Base-by-base conservation (phyloP, 495 filamentous ascomycete species). In the Penicillium malachiteum region DNA sequence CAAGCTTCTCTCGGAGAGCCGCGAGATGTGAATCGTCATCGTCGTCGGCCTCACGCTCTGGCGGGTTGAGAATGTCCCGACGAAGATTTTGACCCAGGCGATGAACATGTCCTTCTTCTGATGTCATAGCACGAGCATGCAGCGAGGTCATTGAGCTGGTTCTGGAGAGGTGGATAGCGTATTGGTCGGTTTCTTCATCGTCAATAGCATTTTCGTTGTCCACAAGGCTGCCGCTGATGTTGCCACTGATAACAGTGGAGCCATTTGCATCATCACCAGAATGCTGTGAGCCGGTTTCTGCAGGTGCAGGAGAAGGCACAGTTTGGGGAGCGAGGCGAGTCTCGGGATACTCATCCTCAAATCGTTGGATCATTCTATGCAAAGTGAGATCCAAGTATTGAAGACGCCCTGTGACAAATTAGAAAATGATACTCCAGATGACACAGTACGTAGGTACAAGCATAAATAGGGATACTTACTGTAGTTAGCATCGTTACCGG, bases 291-390 rank as follows among this genome's bases (percentile, higher is more conserved):
- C 56, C 66, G 48, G 59, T 68, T n/a, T 76, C 74, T 6, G 60
- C 64, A 7, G 51, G 50, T 32, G 55, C 17, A 10, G 62, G 64
- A 13, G 55, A 5, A 8, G 67, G 54, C n/a, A 66, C 50, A 16
- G 58, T 18, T 38, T 55, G 68, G 13, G 73, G 56, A 10, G 45
- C 31, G 12, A 92, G 70, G 12, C 90, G 84, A 1, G 87, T 93
- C 65, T 97, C 94, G 10, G 94, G 94, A 63, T 91, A 98, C 71
- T 96, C 92, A 63, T 93, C 86, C 66, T 97, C 94, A 58, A 98
- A 98, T 16, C 94, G 89, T 64, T 88, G 83, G 65, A 97, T 96
- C 75, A 98, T 96, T 57, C 84, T 84, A 57, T 89, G 82, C 7
- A 98, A 81, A 1, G 94, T 97, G 48, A 88, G 79, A 62, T 96